A percentile compares a stretch with the other conserved stretches of the same genome.
These are phyloP conservation scores for Solanum chmielewskii DNA, from an alignment of 257 asterid species.

Conservation along the genomic window DNA sequence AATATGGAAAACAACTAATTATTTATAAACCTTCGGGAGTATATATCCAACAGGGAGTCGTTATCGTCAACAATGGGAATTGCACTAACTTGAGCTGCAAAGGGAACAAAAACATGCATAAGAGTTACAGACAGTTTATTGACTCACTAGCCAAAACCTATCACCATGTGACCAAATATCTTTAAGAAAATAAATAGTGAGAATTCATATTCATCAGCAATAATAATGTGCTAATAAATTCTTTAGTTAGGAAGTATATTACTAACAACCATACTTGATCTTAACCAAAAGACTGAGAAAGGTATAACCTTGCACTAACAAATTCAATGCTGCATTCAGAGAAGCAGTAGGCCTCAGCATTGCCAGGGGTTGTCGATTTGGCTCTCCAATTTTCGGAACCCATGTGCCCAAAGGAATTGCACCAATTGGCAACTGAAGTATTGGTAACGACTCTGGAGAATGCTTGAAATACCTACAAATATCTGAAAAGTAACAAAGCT, in stretches of 20 bases:
- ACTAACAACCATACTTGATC: neutral
- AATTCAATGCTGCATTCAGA: constrained; percentile 62
- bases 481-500: constrained; percentile 41
- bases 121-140: neutral
- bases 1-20: neutral
- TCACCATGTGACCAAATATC: neutral
- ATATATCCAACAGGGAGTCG: constrained; percentile 78
- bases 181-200: neutral
- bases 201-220: neutral
- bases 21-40: constrained; percentile 67
- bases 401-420: constrained; percentile 76
- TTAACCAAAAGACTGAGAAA: neutral
- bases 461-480: constrained; percentile 71
- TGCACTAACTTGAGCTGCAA: constrained; percentile 86
- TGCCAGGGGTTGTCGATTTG: constrained; percentile 66
- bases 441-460: constrained; percentile 65
- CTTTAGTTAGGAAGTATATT: neutral
- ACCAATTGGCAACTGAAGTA: constrained; percentile 61
- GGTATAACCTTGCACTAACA: constrained; percentile 69
- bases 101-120: constrained; percentile 1
- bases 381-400: constrained; percentile 81
- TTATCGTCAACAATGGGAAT: constrained; percentile 88
- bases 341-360: constrained; percentile 77
- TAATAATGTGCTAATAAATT: neutral
- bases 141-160: neutral